Evolutionary conservation across 176 grass and related monocot species (phyloP).

Genomic region (Rhynchospora tenuis): DNA sequence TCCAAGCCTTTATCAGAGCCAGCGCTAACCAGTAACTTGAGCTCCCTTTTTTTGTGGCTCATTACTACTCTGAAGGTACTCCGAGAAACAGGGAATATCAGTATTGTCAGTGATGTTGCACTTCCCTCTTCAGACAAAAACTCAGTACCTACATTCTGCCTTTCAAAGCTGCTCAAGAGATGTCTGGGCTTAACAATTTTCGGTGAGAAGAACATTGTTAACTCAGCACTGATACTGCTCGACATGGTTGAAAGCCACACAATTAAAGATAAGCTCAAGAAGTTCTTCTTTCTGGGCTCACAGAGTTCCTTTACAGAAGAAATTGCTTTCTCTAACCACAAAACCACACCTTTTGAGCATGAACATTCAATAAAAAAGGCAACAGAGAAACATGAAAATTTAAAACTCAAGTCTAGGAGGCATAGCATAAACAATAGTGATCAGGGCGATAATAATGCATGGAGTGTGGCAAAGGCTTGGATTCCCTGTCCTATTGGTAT

Average conservation of each 20-base stretch:
- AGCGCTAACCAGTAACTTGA: conserved; percentile 36
- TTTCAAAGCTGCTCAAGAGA: conserved; percentile 50
- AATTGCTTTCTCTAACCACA: conserved; percentile 9
- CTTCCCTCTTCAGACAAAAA: conserved; percentile 48
- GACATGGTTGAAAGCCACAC: conserved; percentile 46
- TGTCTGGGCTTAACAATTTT: conserved; percentile 40
- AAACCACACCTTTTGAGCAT: conserved; percentile 16
- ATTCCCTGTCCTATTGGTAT: conserved; percentile 69
- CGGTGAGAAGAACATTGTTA: conserved; percentile 46
- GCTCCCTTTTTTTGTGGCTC: conserved; percentile 55
- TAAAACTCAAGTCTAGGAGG: conserved; percentile 40
- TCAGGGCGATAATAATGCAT: conserved; percentile 30
- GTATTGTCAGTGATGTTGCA: conserved; percentile 38
- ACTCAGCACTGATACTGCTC: conserved; percentile 49
- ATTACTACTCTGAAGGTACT: conserved; percentile 54
- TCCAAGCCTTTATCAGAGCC: conserved; percentile 9
- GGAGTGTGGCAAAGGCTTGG: conserved; percentile 65
- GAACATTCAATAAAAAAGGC: conserved; percentile 37
- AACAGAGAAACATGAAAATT: conserved; percentile 33
- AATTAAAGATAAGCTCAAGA: conserved; percentile 56
- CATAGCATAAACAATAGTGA: neutral
- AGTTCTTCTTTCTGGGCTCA: conserved; percentile 38
- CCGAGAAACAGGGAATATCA: conserved; percentile 43
- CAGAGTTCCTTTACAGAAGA: conserved; percentile 21
- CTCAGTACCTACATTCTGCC: conserved; percentile 45